Conservation (phyloP, 2,329 filamentous ascomycete genomes). For the Apiospora rasikravindrae region DNA sequence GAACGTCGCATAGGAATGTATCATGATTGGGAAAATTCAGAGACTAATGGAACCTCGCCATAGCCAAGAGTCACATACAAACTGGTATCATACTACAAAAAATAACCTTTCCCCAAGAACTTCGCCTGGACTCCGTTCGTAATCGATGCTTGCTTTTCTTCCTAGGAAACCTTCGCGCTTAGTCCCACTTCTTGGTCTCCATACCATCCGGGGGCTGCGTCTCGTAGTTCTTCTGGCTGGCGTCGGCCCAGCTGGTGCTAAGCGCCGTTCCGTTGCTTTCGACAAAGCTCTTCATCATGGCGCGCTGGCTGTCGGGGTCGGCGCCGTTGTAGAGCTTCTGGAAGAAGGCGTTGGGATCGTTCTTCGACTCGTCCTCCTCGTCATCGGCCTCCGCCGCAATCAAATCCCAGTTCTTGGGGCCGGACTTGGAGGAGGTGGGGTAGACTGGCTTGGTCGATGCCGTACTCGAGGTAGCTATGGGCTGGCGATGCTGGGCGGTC, state of each 20-base stretch:
- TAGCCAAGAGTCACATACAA: neutral
- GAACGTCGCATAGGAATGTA: neutral
- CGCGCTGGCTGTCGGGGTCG: conserved; percentile 79
- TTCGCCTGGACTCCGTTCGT: neutral
- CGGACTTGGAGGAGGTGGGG: conserved; percentile 83
- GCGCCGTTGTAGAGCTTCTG: conserved; percentile 83
- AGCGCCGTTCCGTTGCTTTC: conserved; percentile 94
- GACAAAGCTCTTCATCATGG: conserved; percentile 97
- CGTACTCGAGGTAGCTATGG: neutral
- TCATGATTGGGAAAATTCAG: neutral
- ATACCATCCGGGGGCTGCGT: conserved; percentile 78
- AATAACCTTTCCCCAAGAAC: neutral
- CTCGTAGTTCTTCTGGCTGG: conserved; percentile 73
- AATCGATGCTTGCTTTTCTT: neutral
- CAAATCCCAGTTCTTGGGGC: conserved; percentile 92
- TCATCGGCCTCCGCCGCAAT: conserved; percentile 58
- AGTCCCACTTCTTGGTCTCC: conserved; percentile 73
- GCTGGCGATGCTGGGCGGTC: neutral
- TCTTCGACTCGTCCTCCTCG: conserved; percentile 58
- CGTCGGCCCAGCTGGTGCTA: conserved; percentile 90
- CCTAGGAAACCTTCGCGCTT: neutral
- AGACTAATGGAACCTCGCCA: neutral
- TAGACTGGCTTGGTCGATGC: conserved; percentile 58
- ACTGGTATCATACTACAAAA: conserved; percentile 16
- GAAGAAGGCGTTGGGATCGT: conserved; percentile 82